Conservation (phyloP, 192 early-diverging fungal species). For the Chytriomyces sp. region DNA sequence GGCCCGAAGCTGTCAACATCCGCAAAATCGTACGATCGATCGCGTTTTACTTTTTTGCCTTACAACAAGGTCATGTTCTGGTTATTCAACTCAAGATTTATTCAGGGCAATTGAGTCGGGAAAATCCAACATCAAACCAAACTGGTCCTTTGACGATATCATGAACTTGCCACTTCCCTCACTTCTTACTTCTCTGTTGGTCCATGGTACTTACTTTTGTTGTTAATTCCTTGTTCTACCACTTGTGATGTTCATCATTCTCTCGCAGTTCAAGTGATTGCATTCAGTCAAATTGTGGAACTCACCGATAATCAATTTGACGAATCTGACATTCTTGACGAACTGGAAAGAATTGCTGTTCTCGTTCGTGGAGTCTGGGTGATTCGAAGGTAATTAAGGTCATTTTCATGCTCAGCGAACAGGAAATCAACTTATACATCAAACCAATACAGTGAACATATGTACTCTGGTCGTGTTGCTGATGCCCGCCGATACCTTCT, state of each 20-base stretch:
- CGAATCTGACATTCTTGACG: slow-evolving; percentile 39
- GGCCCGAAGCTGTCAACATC: slow-evolving; percentile 27
- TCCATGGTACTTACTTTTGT: slow-evolving; percentile 39
- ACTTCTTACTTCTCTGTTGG: slow-evolving; percentile 38
- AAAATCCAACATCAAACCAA: slow-evolving; percentile 21
- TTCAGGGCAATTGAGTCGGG: slow-evolving; percentile 15
- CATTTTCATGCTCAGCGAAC: neutral
- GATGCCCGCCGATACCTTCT: slow-evolving; percentile 52
- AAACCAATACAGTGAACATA: slow-evolving; percentile 40
- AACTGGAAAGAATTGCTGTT: slow-evolving; percentile 38
- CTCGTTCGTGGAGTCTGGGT: slow-evolving; percentile 53
- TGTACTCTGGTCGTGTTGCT: slow-evolving; percentile 44
- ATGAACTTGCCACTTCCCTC: slow-evolving; percentile 35
- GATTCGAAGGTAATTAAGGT: slow-evolving; percentile 36
- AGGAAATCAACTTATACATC: neutral
- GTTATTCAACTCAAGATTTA: neutral
- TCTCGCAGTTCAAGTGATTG: slow-evolving; percentile 40
- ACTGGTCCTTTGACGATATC: slow-evolving; percentile 37
- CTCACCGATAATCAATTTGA: slow-evolving; percentile 23
- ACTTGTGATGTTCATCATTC: too few species aligned
- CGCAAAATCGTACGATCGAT: slow-evolving; percentile 21
- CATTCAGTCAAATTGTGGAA: slow-evolving; percentile 35
- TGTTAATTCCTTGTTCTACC: neutral
- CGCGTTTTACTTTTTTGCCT: neutral
- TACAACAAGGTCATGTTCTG: neutral